Evolutionary conservation across 2,329 filamentous ascomycete genomes (phyloP).

Genomic region (Fusarium tuaranense): DNA sequence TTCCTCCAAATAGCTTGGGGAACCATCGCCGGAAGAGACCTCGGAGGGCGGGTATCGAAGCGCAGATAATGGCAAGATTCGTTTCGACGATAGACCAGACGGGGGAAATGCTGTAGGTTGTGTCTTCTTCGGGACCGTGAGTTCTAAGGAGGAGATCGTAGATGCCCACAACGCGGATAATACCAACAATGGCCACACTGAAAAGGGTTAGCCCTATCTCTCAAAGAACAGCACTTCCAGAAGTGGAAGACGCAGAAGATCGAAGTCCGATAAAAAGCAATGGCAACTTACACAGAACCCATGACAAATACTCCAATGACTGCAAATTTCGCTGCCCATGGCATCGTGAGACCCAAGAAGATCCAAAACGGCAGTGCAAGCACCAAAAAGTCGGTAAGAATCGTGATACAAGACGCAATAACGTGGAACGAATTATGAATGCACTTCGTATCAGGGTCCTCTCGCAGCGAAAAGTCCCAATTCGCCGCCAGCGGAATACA

Average conservation of each 20-base stretch:
- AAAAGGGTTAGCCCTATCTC: not conserved
- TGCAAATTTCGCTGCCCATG: conserved; percentile 51
- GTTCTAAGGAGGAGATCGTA: conserved; percentile 40
- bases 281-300: conserved; percentile 48
- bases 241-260: not conserved
- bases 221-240: not conserved
- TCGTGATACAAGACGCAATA: conserved; percentile 51
- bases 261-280: not conserved
- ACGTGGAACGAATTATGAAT: conserved; percentile 50
- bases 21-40: conserved; percentile 50
- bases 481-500: conserved; percentile 51
- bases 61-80: conserved; percentile 52
- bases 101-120: conserved; percentile 46
- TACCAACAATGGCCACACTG: conserved; percentile 50
- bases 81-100: conserved; percentile 51
- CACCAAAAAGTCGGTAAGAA: conserved; percentile 56
- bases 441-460: conserved; percentile 46
- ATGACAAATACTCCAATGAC: conserved; percentile 54
- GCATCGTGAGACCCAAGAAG: conserved; percentile 55
- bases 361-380: conserved; percentile 55
- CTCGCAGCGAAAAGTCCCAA: conserved; percentile 45
- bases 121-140: conserved; percentile 35
- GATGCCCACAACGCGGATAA: conserved; percentile 48
- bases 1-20: conserved; percentile 44
- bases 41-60: conserved; percentile 50